These are phyloP conservation scores for Anethum foeniculum DNA, from an alignment of 140 eudicot genomes.

Conservation along the genomic window DNA sequence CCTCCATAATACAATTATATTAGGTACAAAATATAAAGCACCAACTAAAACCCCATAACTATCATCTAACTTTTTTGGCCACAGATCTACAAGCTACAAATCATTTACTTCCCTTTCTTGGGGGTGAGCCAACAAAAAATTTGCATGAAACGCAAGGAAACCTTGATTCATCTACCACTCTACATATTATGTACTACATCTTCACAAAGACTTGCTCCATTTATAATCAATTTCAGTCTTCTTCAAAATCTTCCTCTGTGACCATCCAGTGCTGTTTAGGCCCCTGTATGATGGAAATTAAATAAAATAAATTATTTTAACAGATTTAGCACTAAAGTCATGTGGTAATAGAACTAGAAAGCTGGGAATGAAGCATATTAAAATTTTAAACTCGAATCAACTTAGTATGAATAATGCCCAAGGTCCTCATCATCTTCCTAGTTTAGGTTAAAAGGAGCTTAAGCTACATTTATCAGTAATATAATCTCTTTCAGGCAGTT, in stretches of 20 bases:
- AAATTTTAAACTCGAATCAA: not conserved
- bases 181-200: not conserved
- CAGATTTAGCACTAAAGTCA: not conserved
- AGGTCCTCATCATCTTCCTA: not conserved
- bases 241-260: slow-evolving; percentile 28
- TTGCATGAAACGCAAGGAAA: not conserved
- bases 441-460: not conserved
- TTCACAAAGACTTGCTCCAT: slow-evolving; percentile 7
- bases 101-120: not conserved
- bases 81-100: slow-evolving; percentile 1
- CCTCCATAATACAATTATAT: not conserved
- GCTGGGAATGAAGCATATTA: not conserved
- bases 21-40: not conserved
- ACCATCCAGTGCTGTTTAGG: slow-evolving; percentile 74
- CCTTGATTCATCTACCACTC: not conserved
- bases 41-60: not conserved
- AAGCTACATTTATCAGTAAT: not conserved
- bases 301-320: not conserved
- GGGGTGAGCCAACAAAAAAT: slow-evolving; percentile 3
- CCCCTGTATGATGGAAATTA: slow-evolving; percentile 37
- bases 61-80: not conserved
- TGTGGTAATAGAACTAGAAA: not conserved
- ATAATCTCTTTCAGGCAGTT: not conserved
- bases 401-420: not conserved
- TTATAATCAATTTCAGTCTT: slow-evolving; percentile 16